Evolutionary conservation across 768 basidiomycete genomes (phyloP).

Genomic region (Fomitopsis pulvina): DNA sequence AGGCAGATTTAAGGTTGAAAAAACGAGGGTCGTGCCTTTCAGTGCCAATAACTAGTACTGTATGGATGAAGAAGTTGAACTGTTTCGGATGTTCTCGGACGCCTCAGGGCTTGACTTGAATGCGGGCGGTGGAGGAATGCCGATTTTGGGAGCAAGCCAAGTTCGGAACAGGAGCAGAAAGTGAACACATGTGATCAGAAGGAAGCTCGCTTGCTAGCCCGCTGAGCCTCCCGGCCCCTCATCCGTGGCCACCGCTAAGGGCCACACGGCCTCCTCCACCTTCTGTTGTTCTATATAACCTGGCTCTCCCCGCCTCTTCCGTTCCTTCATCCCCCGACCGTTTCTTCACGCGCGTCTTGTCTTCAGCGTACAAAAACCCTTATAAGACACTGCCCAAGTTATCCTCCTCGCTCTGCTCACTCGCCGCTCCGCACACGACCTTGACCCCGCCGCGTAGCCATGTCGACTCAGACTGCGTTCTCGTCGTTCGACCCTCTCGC

Average conservation of each 20-base stretch:
- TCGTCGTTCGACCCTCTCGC: slow-evolving; percentile 53
- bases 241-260: not conserved
- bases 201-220: not conserved
- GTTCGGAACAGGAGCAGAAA: not conserved
- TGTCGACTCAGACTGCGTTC: slow-evolving; percentile 22
- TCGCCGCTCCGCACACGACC: not conserved
- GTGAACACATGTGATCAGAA: slow-evolving; percentile 6
- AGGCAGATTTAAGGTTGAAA: too few relatives aligned
- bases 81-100: not conserved
- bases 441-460: not conserved
- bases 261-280: not conserved
- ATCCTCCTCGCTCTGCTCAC: not conserved
- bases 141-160: not conserved
- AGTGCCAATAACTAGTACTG: not conserved
- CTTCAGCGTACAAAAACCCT: slow-evolving; percentile 1
- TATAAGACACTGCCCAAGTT: not conserved
- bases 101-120: not conserved
- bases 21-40: too few relatives aligned
- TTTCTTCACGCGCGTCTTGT: not conserved
- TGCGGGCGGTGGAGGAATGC: not conserved
- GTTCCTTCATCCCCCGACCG: slow-evolving; percentile 6
- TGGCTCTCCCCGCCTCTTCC: not conserved
- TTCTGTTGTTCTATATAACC: slow-evolving; percentile 5
- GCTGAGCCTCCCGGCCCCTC: slow-evolving; percentile 2
- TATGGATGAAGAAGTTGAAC: not conserved